Evolutionary conservation across 768 basidiomycete species (phyloP).

Genomic region (Lactarius psammicola): DNA sequence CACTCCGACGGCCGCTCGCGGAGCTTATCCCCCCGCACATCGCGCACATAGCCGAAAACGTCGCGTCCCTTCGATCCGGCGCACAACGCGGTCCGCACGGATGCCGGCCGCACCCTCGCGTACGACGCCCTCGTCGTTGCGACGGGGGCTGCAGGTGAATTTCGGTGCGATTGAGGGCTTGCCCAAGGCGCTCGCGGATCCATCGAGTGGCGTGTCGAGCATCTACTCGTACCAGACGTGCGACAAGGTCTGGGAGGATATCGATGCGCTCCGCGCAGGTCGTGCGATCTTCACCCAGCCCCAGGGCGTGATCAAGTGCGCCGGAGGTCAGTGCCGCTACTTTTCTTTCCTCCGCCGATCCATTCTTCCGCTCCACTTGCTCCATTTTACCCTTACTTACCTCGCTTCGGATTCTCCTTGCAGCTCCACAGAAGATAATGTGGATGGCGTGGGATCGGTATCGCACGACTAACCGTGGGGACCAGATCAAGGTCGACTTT

Average conservation of each 20-base stretch:
- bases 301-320: conserved; percentile 89
- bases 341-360: background rate
- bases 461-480: conserved; percentile 54
- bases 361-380: background rate
- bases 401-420: background rate
- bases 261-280: conserved; percentile 71
- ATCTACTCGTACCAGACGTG: conserved; percentile 91
- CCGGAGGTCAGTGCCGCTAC: conserved; percentile 59
- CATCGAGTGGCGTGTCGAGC: conserved; percentile 78
- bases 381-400: background rate
- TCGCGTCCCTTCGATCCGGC: conserved; percentile 73
- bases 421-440: conserved; percentile 90
- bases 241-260: conserved; percentile 85
- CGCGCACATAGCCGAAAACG: conserved; percentile 66
- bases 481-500: conserved; percentile 67
- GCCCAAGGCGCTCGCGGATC: conserved; percentile 69
- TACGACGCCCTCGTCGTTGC: conserved; percentile 92
- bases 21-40: conserved; percentile 76
- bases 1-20: conserved; percentile 62
- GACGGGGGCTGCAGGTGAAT: conserved; percentile 83
- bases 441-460: conserved; percentile 95
- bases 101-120: conserved; percentile 61
- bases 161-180: conserved; percentile 76
- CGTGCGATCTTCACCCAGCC: conserved; percentile 96
- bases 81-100: conserved; percentile 69